Percentiles rank a stretch among this genome's conserved stretches.
phyloP scores from a whole-genome alignment of 225 moss, liverwort and hornwort species.

The Takakia lepidozioides region DNA sequence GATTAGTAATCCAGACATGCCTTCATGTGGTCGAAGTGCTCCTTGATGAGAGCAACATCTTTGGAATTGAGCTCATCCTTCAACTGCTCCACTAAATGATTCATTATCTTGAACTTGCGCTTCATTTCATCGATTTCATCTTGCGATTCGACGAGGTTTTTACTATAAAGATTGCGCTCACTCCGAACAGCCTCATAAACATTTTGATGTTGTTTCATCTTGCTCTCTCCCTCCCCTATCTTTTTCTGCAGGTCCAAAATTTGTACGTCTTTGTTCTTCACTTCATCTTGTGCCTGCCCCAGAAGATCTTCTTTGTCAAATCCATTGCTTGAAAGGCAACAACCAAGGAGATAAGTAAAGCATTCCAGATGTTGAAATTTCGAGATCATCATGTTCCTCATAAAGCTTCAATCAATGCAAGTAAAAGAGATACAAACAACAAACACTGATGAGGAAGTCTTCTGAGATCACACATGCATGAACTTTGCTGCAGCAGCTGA shows the following conservation, averaged over 20 bases:
- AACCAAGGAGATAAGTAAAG: too few relatives aligned
- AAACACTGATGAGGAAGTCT: too few relatives aligned
- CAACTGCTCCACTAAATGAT: constrained; percentile 51
- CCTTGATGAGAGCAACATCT: constrained; percentile 19
- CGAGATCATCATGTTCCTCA: too few relatives aligned
- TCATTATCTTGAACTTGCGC: constrained; percentile 51
- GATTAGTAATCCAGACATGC: too few relatives aligned
- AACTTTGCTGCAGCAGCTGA: constrained; percentile 28
- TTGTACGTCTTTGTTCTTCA: constrained; percentile 33
- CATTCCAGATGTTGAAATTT: too few relatives aligned
- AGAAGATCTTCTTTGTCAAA: too few relatives aligned
- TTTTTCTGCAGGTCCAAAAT: constrained; percentile 48
- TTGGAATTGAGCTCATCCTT: constrained; percentile 46
- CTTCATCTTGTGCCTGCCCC: constrained; percentile 33
- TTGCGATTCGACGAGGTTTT: constrained; percentile 43
- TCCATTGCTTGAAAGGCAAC: too few relatives aligned
- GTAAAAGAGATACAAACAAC: too few relatives aligned
- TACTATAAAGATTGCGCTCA: constrained; percentile 54
- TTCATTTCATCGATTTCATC: constrained; percentile 73
- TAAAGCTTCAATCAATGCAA: too few relatives aligned
- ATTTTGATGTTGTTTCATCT: constrained; percentile 59
- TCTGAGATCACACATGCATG: too few relatives aligned
- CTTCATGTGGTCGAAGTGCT: constrained; percentile 31
- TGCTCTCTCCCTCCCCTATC: constrained; percentile 25
- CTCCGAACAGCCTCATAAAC: constrained; percentile 41